These are phyloP conservation scores for Acanthochlamys bracteata DNA, from an alignment of 106 monocot species.

Conservation along the genomic window DNA sequence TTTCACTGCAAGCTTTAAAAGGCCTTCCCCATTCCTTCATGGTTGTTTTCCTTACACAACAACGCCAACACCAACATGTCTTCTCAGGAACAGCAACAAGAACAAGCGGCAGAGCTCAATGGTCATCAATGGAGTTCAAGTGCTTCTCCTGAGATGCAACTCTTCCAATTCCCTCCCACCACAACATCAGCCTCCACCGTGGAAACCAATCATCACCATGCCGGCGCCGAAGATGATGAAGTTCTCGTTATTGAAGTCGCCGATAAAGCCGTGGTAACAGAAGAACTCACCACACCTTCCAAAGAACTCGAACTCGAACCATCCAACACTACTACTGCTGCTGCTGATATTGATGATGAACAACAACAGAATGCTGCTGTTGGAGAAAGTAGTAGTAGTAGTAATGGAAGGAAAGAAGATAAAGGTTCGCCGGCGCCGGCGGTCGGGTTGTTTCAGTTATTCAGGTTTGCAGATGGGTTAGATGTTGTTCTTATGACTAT, in stretches of 20 bases:
- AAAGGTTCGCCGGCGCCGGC: background rate
- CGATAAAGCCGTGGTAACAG: background rate
- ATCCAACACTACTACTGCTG: background rate
- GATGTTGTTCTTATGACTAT: slow-evolving; percentile 64
- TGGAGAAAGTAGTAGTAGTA: background rate
- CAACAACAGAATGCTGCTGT: background rate
- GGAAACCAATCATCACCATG: no score
- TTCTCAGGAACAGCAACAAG: no score
- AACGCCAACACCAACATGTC: no score
- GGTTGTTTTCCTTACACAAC: no score
- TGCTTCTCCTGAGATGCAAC: slow-evolving; percentile 39
- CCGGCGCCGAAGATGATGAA: slow-evolving; percentile 11
- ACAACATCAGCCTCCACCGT: slow-evolving; percentile 3
- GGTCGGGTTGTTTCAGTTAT: slow-evolving; percentile 27
- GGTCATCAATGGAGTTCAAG: slow-evolving; percentile 9
- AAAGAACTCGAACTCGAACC: no score
- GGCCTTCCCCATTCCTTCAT: no score
- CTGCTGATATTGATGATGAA: background rate
- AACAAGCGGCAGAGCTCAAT: no score
- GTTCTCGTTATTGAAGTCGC: slow-evolving; percentile 20
- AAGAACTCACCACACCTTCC: background rate
- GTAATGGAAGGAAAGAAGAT: background rate
- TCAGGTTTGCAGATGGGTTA: slow-evolving; percentile 71
- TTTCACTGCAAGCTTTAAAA: no score
- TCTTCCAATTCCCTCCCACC: slow-evolving; percentile 48